These are phyloP conservation scores for Rubroboletus satanas DNA, from an alignment of 768 basidiomycete genomes.

Conservation along the genomic window DNA sequence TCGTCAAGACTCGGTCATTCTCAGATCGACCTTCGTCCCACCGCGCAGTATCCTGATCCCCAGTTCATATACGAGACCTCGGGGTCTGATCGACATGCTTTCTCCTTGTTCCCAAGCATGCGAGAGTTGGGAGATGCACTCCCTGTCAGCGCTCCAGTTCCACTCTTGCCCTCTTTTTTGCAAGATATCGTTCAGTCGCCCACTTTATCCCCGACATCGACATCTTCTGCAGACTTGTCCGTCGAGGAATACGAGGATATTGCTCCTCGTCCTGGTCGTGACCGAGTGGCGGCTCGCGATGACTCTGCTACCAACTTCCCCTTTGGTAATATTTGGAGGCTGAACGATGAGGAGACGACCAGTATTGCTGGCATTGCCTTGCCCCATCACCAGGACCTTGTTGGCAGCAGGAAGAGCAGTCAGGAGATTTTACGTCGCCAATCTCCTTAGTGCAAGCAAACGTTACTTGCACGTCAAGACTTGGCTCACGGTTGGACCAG, in stretches of 20 bases:
- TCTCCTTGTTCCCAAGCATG: constrained; percentile 36
- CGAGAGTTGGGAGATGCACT: constrained; percentile 19
- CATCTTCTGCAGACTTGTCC: constrained; percentile 63
- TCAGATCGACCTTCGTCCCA: constrained; percentile 39
- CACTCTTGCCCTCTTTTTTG: constrained; percentile 75
- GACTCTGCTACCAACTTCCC: constrained; percentile 31
- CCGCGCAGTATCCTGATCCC: constrained; percentile 41
- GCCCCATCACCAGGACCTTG: constrained; percentile 38
- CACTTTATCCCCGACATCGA: constrained; percentile 59
- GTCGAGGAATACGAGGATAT: constrained; percentile 52
- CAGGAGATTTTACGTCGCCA: constrained; percentile 34
- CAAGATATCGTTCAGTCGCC: constrained; percentile 71
- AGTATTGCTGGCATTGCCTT: constrained; percentile 49
- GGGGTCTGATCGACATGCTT: constrained; percentile 36
- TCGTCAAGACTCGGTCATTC: constrained; percentile 43
- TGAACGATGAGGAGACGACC: constrained; percentile 69
- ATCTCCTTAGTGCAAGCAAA: constrained; percentile 23
- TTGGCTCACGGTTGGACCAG: background rate
- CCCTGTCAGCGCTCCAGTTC: constrained; percentile 34
- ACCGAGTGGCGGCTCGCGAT: constrained; percentile 23
- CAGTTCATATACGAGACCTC: constrained; percentile 74
- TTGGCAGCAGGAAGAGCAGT: constrained; percentile 39
- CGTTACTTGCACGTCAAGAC: background rate
- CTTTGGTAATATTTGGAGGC: constrained; percentile 60
- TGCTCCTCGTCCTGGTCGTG: constrained; percentile 27